A percentile compares a stretch with the other conserved stretches of the same genome.
phyloP scores from a whole-genome alignment of 2,329 filamentous ascomycete genomes.

The Penicillium occitanis region DNA sequence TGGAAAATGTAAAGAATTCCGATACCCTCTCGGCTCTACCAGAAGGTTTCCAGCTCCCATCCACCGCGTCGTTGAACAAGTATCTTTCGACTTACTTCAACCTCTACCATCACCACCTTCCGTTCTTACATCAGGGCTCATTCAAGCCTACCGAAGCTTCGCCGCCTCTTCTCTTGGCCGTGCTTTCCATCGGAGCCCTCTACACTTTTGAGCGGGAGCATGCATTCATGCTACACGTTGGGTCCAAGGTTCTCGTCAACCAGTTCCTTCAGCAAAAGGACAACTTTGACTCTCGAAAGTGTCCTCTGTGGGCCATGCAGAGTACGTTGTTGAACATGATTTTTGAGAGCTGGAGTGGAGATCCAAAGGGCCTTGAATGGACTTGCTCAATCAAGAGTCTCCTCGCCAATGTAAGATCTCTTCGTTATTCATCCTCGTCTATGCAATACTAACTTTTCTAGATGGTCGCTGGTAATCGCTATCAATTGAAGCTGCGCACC shows the following conservation, averaged over 20 bases:
- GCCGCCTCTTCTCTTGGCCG: slow-evolving; percentile 79
- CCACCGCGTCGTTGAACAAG: slow-evolving; percentile 76
- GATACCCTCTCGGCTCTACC: slow-evolving; percentile 81
- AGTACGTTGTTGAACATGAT: slow-evolving; percentile 97
- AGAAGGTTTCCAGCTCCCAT: slow-evolving; percentile 86
- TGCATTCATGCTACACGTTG: slow-evolving; percentile 95
- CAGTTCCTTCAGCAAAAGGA: slow-evolving; percentile 98
- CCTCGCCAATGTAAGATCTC: slow-evolving; percentile 67
- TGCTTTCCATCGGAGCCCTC: slow-evolving; percentile 90
- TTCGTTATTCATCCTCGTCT: slow-evolving; percentile 21
- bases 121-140: slow-evolving; percentile 89
- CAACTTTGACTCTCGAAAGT: slow-evolving; percentile 97
- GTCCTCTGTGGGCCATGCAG: slow-evolving; percentile 97
- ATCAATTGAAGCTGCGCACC: slow-evolving; percentile 89
- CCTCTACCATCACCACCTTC: slow-evolving; percentile 93
- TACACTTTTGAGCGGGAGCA: slow-evolving; percentile 98
- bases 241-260: slow-evolving; percentile 94
- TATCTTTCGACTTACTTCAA: slow-evolving; percentile 96
- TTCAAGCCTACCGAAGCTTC: slow-evolving; percentile 80
- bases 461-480: slow-evolving; percentile 96
- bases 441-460: slow-evolving; percentile 28
- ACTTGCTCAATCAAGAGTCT: slow-evolving; percentile 98
- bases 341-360: slow-evolving; percentile 98
- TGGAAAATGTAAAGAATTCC: slow-evolving; percentile 79
- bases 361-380: slow-evolving; percentile 96